Base-by-base conservation (phyloP, 306 rosid species). In the Quercus berberidifolia region DNA sequence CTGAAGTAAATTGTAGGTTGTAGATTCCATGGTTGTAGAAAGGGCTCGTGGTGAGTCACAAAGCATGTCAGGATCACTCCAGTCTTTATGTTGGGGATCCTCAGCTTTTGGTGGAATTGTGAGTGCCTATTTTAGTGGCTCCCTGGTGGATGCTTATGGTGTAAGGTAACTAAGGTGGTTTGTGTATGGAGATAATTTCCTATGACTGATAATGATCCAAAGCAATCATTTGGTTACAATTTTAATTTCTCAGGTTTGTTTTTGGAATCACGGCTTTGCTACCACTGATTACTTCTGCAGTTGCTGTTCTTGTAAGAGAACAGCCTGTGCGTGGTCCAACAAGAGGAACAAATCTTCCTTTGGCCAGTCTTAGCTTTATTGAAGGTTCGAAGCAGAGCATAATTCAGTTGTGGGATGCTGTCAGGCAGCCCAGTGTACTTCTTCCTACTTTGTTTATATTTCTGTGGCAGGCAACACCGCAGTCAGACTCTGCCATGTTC, bases 1-100 rank as follows among this genome's bases (percentile, higher is more conserved):
- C 89, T 89, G 71, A 82, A 68, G 83, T 51, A 67, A 82, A 76
- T 76, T 90, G 80, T 82, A 95, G 99, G 99, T 96, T 79, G 99
- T 96, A 82, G 99, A 96, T 89, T 96, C 99, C 81, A 93, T 96
- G 99, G 99, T 96, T 35, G 99, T 96, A 62, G 99, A 96, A 91
- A 92, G 99, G 85, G 96, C 99, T 73, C 99, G 99, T 78, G 99
- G 99, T 65, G 99, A 96, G 85, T 96, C 99, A 74, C 99, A 96
- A 86, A 93, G 97, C 84, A 89, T 88, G 80, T 91, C 98, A 9
- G 99, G 99, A 58, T 96, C 99, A 80, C 97, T 96, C 76, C 99
- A 96, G 75, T 96, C 99, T 46, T 90, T 93, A 80, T 96, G 99
- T 79, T 96, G 99, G 99, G 99, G 99, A 74, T 95, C 99, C 76